Percentiles rank a stretch among this genome's conserved stretches.
Evolutionary conservation across 768 basidiomycete genomes (phyloP).

Genomic region (Melanogaster broomeanus): DNA sequence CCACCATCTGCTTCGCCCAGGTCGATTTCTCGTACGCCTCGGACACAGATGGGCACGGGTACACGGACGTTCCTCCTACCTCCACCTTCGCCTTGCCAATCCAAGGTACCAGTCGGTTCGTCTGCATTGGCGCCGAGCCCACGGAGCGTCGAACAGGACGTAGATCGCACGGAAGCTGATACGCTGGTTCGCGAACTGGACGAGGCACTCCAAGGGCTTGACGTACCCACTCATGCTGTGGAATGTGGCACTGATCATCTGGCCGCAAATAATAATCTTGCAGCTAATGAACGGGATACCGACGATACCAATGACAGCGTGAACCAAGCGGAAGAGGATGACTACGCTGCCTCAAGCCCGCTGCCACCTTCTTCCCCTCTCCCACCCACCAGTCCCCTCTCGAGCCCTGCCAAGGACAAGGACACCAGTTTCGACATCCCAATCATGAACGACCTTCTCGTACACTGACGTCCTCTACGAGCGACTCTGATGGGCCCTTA

Average conservation of each 20-base stretch:
- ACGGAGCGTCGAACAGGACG: constrained; percentile 16
- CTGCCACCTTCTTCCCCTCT: constrained; percentile 66
- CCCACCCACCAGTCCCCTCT: constrained; percentile 53
- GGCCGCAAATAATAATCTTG: not conserved
- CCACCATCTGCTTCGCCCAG: constrained; percentile 13
- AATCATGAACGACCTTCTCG: constrained; percentile 12
- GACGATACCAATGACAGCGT: constrained; percentile 9
- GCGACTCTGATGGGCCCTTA: constrained; percentile 1
- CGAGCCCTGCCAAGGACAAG: constrained; percentile 18
- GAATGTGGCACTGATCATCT: constrained; percentile 5
- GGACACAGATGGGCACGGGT: constrained; percentile 9
- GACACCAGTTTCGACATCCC: constrained; percentile 9
- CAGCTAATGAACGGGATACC: constrained; percentile 16
- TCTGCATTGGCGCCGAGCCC: not conserved
- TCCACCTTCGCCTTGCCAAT: constrained; percentile 22
- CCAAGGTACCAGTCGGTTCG: not conserved
- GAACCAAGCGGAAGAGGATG: constrained; percentile 24
- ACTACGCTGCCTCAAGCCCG: constrained; percentile 44
- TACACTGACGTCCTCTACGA: constrained; percentile 12
- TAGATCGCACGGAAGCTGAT: constrained; percentile 26
- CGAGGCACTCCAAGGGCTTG: constrained; percentile 42
- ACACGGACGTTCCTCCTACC: constrained; percentile 27
- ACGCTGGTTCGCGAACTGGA: constrained; percentile 36
- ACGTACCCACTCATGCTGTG: constrained; percentile 38
- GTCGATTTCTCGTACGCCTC: constrained; percentile 9